Conservation (phyloP, 2,329 filamentous ascomycete genomes). For the Didymella pomorum region DNA sequence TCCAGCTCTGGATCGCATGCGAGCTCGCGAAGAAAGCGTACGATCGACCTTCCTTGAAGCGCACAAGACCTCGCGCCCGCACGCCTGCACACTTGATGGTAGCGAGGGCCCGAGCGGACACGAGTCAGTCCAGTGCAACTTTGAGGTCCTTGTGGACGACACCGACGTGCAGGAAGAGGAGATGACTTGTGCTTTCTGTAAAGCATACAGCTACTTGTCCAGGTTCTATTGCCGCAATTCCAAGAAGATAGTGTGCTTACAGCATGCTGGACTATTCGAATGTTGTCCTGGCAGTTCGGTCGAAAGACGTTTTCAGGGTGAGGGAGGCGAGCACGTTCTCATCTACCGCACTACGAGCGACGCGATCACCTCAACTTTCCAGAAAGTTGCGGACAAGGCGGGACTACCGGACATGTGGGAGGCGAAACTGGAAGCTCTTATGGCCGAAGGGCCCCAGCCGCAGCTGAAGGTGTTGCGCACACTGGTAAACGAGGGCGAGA, state of each 20-base stretch:
- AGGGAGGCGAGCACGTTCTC: conserved; percentile 70
- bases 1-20: conserved; percentile 82
- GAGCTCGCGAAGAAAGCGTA: conserved; percentile 73
- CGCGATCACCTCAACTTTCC: conserved; percentile 69
- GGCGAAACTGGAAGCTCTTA: conserved; percentile 83
- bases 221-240: conserved; percentile 85
- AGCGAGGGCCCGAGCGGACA: conserved; percentile 52
- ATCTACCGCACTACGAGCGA: conserved; percentile 80
- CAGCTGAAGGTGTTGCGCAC: conserved; percentile 85
- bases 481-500: conserved; percentile 90
- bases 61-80: conserved; percentile 61
- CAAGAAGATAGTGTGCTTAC: conserved; percentile 81
- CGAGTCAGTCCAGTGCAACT: conserved; percentile 31
- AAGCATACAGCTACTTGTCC: conserved; percentile 88
- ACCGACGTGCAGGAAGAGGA: conserved; percentile 87
- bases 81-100: conserved; percentile 58
- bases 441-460: conserved; percentile 84
- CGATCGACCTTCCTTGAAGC: conserved; percentile 73
- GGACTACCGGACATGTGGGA: conserved; percentile 87
- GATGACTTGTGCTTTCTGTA: conserved; percentile 91
- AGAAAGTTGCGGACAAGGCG: conserved; percentile 86
- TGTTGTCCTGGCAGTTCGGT: conserved; percentile 75
- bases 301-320: conserved; percentile 68
- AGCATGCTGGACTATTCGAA: conserved; percentile 79
- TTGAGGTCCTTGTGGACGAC: conserved; percentile 57